Conservation (phyloP, 2,329 filamentous ascomycete genomes). For the Plenodomus tracheiphilus region DNA sequence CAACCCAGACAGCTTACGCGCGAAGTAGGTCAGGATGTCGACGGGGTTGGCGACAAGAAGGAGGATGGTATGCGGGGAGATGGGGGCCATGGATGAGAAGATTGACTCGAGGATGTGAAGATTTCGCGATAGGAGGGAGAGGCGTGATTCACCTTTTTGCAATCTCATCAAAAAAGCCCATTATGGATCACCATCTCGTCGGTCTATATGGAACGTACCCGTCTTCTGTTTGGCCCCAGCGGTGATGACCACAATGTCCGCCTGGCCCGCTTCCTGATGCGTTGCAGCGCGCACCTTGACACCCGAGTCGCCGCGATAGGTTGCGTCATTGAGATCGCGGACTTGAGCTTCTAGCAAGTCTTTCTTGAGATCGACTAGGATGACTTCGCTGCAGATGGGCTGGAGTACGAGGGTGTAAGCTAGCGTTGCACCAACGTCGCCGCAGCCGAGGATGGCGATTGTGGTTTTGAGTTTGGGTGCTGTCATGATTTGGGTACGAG, state of each 20-base stretch:
- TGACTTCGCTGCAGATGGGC: conserved; percentile 55
- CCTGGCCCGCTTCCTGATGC: conserved; percentile 55
- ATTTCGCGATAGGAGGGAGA: conserved; percentile 54
- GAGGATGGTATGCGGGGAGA: conserved; percentile 53
- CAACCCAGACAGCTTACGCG: conserved; percentile 52
- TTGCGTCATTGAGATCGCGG: conserved; percentile 57
- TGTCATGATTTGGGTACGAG: conserved; percentile 12
- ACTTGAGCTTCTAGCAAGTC: conserved; percentile 55
- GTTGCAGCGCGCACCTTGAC: conserved; percentile 52
- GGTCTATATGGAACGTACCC: conserved; percentile 25
- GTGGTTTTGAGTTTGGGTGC: conserved; percentile 38
- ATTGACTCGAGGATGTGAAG: conserved; percentile 53
- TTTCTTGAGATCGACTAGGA: conserved; percentile 58
- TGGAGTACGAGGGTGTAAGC: conserved; percentile 57
- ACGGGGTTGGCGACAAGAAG: conserved; percentile 60
- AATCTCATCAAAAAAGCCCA: conserved; percentile 1
- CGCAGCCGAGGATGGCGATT: conserved; percentile 57
- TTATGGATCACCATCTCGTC: background rate
- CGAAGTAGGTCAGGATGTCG: conserved; percentile 58
- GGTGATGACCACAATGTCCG: conserved; percentile 59
- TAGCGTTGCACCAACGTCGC: conserved; percentile 56
- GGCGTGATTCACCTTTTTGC: conserved; percentile 48
- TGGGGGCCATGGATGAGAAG: conserved; percentile 54
- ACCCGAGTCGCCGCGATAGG: conserved; percentile 49
- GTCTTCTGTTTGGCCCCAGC: conserved; percentile 57